Evolutionary conservation across 139 green algal genomes (phyloP), one percentile per base, ranked within the genome.

Genomic region (Pseudopediastrum boryanum): DNA sequence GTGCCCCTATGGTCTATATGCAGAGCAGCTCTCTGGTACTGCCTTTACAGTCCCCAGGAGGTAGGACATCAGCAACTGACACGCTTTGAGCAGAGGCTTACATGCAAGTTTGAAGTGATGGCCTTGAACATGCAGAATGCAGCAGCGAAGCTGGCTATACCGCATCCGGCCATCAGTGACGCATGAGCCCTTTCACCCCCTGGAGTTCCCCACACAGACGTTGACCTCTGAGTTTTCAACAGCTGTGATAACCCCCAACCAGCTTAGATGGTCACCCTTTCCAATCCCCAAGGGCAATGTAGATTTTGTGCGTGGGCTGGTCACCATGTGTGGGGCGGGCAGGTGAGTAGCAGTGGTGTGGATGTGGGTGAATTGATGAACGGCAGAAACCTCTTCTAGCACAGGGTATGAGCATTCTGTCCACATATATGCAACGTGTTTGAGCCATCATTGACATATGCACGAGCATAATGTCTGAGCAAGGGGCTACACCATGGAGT

Each of bases 11-110:
- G 90, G 90, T 16, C 82, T 99, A 21, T 99, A 98, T 65, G 90
- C 93, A 1, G 95, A 98, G 88, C 95, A 99, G 85, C 64, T 99
- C 0, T 93, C 84, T 4, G 95, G 95, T 43, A 97, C 92, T 0
- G 90, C 95, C 42, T 99, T 99, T 87, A 98, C 95, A 25, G 94
- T 87, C 1, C 93, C 95, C 0, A 83, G 95, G 0, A 89, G 78
- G 86, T 92, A 75, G 70, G 85, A 66, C 25, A 6, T 9, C n/a
- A n/a, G n/a, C n/a, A n/a, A n/a, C n/a, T n/a, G n/a, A n/a, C n/a
- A n/a, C n/a, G n/a, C n/a, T n/a, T n/a, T n/a, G n/a, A 66, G n/a
- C 58, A 66, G 21, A 27, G 36, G 58, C 58, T 66, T 6, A n/a
- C 7, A 8, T 3, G n/a, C 16, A 66, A 42, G 58, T 41, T n/a